Evolutionary conservation across 352 stramenopile genomes (phyloP), one percentile per base, ranked within the genome.

Genomic region (Globisporangium cystogenes): DNA sequence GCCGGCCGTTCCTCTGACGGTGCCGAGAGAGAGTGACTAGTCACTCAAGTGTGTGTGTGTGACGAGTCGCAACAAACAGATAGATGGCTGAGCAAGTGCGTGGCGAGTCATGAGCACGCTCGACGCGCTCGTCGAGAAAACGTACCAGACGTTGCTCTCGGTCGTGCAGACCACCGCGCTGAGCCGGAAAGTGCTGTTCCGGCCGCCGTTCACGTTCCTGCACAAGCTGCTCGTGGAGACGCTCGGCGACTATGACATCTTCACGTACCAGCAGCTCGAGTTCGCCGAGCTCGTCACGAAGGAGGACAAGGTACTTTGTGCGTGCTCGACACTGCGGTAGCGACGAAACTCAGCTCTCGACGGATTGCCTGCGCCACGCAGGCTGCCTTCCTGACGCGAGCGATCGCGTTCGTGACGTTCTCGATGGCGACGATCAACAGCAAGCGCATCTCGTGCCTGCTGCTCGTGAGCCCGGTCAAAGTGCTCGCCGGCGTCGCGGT

Each of bases 391-490:
- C 59, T 94, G 37, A 88, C 77, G 12, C 68, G 83, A 4, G 81
- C 83, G 39, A 64, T 94, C 18, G 81, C 75, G 3, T 89, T 94
- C 45, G 76, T 94, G 23, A 73, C 80, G 10, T 82, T 78, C 42
- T 65, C 68, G 7, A 82, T 89, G 74, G 41, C 46, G 0, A 56
- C 62, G 15, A 55, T 74, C 24, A 69, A 75, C 20, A 51, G 62
- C 41, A 75, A 72, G 14, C 67, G 64, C 43, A 70, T 90, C n/a
- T 87, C 81, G 5, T 80, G 74, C 29, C 59, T 94, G 29, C 53
- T 94, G 21, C 68, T 90, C 20, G 80, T 94, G 45, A 94, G 83
- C 52, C 83, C 83, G n/a, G 52, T 92, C n/a, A 86, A 89, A 63
- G 77, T 94, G 26, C 68, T 94, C 6, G 81, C 83, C 14, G 83